These are phyloP conservation scores for Nidula niveotomentosa DNA, from an alignment of 1,284 basidiomycete genomes.

Conservation along the genomic window DNA sequence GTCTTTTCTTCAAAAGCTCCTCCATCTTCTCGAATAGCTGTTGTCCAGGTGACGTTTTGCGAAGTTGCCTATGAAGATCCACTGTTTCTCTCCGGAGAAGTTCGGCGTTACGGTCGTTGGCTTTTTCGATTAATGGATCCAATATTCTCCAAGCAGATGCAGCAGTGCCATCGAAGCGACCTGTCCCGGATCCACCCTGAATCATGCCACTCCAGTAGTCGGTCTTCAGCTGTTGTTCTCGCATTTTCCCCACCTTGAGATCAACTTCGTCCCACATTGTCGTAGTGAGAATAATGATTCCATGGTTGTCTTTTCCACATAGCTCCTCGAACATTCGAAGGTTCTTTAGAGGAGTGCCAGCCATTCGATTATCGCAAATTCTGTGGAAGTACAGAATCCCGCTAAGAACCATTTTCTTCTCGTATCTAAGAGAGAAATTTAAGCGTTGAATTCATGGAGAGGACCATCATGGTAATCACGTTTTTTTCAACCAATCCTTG, in stretches of 20 bases:
- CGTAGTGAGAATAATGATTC: constrained; percentile 16
- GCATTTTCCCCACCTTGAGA: constrained; percentile 4
- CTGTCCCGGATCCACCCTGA: constrained; percentile 9
- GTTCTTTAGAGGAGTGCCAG: constrained; percentile 16
- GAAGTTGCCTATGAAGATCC: constrained; percentile 9
- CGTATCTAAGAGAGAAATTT: constrained; percentile 10
- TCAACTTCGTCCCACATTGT: constrained; percentile 18
- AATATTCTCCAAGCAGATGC: constrained; percentile 18
- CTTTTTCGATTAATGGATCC: constrained; percentile 5
- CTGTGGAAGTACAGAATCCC: constrained; percentile 21
- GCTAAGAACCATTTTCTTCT: constrained; percentile 12
- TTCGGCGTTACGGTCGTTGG: constrained; percentile 10
- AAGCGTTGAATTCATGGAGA: not conserved
- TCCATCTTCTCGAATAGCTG: not conserved
- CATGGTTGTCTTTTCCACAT: constrained; percentile 14
- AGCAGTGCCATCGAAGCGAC: constrained; percentile 11
- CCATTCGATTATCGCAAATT: constrained; percentile 18
- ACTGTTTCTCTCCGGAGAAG: constrained; percentile 19
- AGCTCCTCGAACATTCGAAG: constrained; percentile 17
- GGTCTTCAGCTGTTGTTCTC: constrained; percentile 12
- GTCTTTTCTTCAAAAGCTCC: not conserved
- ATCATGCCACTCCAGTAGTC: constrained; percentile 18
- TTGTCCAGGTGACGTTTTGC: constrained; percentile 9
- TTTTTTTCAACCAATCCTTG: constrained; percentile 19
- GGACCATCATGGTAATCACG: constrained; percentile 9